Percentiles rank a stretch among this genome's conserved stretches.
These are phyloP conservation scores for Thalassiosira profunda DNA, from an alignment of 108 stramenopile species.

Conservation along the genomic window DNA sequence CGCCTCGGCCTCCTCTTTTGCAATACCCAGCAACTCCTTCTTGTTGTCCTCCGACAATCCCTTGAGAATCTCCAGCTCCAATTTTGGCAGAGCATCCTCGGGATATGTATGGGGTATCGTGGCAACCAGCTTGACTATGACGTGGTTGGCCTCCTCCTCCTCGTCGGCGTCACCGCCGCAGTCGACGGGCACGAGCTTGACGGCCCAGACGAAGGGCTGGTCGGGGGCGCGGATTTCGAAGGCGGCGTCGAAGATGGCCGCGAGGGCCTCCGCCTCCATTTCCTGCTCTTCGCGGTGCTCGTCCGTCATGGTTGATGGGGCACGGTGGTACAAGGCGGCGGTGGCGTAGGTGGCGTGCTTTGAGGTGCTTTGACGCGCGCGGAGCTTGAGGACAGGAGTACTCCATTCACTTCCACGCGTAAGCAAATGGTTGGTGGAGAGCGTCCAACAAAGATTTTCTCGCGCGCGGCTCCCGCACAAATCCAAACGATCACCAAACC, in stretches of 20 bases:
- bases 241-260: conserved; percentile 79
- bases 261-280: conserved; percentile 90
- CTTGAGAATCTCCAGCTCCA: conserved; percentile 75
- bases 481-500: background rate
- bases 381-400: too few species aligned
- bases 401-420: too few species aligned
- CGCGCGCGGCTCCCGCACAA: too few species aligned
- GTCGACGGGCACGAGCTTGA: conserved; percentile 73
- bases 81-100: conserved; percentile 51
- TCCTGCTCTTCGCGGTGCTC: conserved; percentile 87
- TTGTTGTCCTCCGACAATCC: conserved; percentile 72
- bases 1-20: conserved; percentile 72
- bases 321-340: background rate
- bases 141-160: conserved; percentile 69
- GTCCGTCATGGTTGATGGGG: conserved; percentile 62
- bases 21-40: conserved; percentile 59
- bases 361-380: too few species aligned
- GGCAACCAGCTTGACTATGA: conserved; percentile 70
- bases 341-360: too few species aligned
- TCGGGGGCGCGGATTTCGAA: conserved; percentile 56
- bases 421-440: too few species aligned
- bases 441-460: too few species aligned
- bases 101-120: conserved; percentile 77
- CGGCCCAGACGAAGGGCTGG: conserved; percentile 78
- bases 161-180: conserved; percentile 60